Conservation (phyloP, 1,284 basidiomycete species). For the Heimioporus retisporus region DNA sequence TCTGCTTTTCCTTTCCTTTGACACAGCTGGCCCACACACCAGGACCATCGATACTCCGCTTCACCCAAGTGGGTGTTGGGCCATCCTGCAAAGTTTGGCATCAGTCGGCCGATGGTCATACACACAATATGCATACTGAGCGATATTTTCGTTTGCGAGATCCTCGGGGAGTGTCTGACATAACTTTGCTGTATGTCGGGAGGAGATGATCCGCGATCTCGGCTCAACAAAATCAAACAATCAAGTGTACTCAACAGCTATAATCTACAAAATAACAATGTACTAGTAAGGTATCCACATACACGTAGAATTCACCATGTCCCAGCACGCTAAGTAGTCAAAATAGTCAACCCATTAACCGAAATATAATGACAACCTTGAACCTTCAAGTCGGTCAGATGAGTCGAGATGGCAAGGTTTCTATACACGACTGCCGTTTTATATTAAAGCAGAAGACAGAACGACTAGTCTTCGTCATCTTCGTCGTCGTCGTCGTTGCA, state of each 20-base stretch:
- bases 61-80: conserved; percentile 68
- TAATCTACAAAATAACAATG: no score
- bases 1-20: conserved; percentile 83
- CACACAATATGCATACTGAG: conserved; percentile 29
- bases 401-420: conserved; percentile 7
- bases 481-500: conserved; percentile 60
- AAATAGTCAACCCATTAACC: conserved; percentile 34
- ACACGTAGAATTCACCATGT: no score
- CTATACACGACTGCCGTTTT: neutral
- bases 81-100: conserved; percentile 34
- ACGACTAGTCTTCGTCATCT: conserved; percentile 41
- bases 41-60: conserved; percentile 75
- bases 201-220: no score
- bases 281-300: no score
- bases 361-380: conserved; percentile 36
- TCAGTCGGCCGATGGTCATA: conserved; percentile 13
- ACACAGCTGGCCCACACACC: conserved; percentile 87
- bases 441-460: neutral
- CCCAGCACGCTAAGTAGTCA: neutral
- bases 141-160: conserved; percentile 46
- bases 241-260: no score
- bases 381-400: conserved; percentile 12
- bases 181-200: neutral
- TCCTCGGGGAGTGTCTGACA: conserved; percentile 30
- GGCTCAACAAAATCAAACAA: no score